Conservation (phyloP, 163 green algal species). For the Coccomyxa subellipsoidea region DNA sequence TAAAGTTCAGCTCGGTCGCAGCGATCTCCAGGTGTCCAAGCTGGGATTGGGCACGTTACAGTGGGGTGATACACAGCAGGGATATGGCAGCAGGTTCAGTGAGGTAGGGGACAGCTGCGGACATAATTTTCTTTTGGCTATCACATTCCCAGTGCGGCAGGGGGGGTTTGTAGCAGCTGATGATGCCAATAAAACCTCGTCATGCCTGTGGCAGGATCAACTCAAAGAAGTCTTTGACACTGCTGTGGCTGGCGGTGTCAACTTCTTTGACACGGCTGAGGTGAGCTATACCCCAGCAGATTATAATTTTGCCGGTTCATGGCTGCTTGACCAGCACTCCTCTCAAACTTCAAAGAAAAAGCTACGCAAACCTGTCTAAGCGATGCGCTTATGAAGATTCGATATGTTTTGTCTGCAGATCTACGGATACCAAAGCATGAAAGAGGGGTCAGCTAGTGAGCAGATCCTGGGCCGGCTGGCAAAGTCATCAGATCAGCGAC, state of each 20-base stretch:
- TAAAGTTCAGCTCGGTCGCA: constrained; percentile 12
- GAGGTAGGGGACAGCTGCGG: neutral
- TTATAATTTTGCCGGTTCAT: neutral
- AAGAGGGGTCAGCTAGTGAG: constrained; percentile 23
- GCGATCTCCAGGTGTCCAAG: constrained; percentile 16
- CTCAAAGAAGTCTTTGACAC: constrained; percentile 23
- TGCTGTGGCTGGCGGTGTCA: constrained; percentile 26
- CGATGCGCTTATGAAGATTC: neutral
- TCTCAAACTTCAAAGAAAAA: neutral
- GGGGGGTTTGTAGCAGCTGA: neutral
- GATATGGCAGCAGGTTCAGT: neutral
- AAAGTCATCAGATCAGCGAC: neutral
- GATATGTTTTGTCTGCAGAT: constrained; percentile 11
- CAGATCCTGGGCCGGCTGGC: constrained; percentile 24
- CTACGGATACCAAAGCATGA: constrained; percentile 38
- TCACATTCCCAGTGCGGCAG: neutral
- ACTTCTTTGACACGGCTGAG: constrained; percentile 44
- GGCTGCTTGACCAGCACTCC: neutral
- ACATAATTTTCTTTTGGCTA: neutral
- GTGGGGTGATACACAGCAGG: neutral
- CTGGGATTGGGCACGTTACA: constrained; percentile 14
- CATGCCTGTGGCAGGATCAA: constrained; percentile 20
- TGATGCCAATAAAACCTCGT: neutral
- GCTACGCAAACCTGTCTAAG: neutral
- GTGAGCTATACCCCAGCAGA: neutral